Base-by-base conservation (phyloP, 2,329 filamentous ascomycete species). In the Trichoderma afroharzianum region DNA sequence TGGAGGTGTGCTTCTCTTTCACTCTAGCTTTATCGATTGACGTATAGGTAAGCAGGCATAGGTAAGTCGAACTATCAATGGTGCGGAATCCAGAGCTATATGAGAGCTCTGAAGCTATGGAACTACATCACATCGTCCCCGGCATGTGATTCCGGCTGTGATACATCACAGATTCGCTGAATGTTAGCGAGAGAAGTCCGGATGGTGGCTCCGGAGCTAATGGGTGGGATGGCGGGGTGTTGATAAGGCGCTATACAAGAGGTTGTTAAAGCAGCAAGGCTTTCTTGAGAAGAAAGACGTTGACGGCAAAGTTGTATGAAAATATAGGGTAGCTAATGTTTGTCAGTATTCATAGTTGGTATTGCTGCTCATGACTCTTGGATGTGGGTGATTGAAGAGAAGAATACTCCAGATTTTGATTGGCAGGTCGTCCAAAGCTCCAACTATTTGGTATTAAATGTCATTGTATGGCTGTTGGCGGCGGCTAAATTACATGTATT, bases 141-240 rank as follows among this genome's bases (percentile, higher is more conserved):
- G 66, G 66, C 53, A 68, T 30, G 28, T 26, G 24, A 26, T 32
- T 68, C 66, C 66, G 66, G 66, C 7, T 26, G 14, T 61, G 6
- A 33, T 39, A 8, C 24, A 33, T 32, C 24, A 12, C 15, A 62
- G 15, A 39, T 53, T 53, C 47, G 47, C 21, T 53, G 47, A 12
- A 53, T 53, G 21, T 24, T 39, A 36, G 58, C 24, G 58, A 33
- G 43, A 18, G 26, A 36, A 18, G 28, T 14, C 66, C 66, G 66
- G 66, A 47, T 33, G 21, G 14, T n/a, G 36, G 32, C 36, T 57
- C 66, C 66, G 66, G 66, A 61, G 39, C 66, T 61, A 66, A 53
- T 24, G 5, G 5, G 30, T n/a, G 18, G 21, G 28, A 39, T 53
- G 28, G 63, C 28, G 43, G 63, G 63, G 63, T 21, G 14, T 50